These are phyloP conservation scores for Passiflora organensis DNA, from an alignment of 345 rosid species.

Conservation along the genomic window DNA sequence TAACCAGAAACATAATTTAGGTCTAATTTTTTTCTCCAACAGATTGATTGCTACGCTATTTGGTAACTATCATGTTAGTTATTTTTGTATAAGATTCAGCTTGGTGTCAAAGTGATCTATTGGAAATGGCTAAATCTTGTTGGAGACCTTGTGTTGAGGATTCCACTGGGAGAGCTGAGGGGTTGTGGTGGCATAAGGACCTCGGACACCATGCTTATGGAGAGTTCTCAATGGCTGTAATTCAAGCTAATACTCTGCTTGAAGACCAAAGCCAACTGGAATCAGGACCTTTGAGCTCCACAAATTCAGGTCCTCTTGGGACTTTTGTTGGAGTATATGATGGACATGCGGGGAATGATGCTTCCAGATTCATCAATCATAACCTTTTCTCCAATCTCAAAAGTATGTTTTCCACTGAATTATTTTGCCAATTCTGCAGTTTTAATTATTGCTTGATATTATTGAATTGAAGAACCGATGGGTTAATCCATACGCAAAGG, in stretches of 20 bases:
- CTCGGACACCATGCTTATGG: conserved; percentile 61
- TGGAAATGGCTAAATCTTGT: conserved; percentile 53
- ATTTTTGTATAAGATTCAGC: not conserved
- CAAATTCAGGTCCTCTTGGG: conserved; percentile 41
- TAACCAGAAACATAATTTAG: conserved; percentile 11
- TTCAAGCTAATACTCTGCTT: conserved; percentile 64
- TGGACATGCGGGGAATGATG: conserved; percentile 83
- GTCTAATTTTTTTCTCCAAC: conserved; percentile 21
- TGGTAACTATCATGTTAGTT: not conserved
- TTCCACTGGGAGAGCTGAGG: conserved; percentile 45
- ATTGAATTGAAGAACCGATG: too few relatives aligned
- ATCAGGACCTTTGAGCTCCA: conserved; percentile 59
- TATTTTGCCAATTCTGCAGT: conserved; percentile 1
- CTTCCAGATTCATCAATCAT: conserved; percentile 54
- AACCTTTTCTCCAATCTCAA: conserved; percentile 57
- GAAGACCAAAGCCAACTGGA: conserved; percentile 90
- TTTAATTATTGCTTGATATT: too few relatives aligned
- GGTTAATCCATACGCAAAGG: not conserved
- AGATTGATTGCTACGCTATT: conserved; percentile 12
- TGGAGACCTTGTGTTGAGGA: conserved; percentile 44
- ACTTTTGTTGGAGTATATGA: conserved; percentile 74
- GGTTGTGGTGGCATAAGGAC: conserved; percentile 64
- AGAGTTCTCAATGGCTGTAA: conserved; percentile 73
- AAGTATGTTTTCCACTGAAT: conserved; percentile 34
- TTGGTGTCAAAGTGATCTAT: conserved; percentile 4